phyloP scores from a whole-genome alignment of 2,329 filamentous ascomycete genomes.

The Graphilbum ipis-grandicollis region DNA sequence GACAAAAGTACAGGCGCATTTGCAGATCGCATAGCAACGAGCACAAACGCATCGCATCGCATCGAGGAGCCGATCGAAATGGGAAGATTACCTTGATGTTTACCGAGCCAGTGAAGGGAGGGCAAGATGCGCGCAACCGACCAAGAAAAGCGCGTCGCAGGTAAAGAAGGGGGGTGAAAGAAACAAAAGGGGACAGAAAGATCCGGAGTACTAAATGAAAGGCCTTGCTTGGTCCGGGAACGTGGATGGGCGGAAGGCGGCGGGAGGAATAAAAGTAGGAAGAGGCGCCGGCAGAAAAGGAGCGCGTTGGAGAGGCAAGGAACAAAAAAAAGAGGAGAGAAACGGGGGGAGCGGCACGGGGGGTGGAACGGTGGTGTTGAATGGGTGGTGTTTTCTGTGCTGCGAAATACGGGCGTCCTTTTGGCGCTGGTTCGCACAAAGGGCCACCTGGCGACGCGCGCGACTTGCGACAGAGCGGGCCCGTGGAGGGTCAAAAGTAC shows the following conservation, averaged over 20 bases:
- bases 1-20: neutral
- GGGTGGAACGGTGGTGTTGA: neutral
- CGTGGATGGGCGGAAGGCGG: neutral
- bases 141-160: neutral
- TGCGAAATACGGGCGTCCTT: neutral
- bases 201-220: too few relatives aligned
- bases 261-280: neutral
- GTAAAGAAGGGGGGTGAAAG: neutral
- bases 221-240: neutral
- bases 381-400: neutral
- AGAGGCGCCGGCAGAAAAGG: neutral
- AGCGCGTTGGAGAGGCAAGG: conserved; percentile 2
- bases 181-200: neutral
- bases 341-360: neutral
- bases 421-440: neutral
- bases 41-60: neutral
- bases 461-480: neutral
- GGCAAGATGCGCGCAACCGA: neutral
- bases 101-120: too few relatives aligned
- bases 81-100: too few relatives aligned
- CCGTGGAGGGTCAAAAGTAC: too few relatives aligned
- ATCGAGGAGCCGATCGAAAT: too few relatives aligned
- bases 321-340: conserved; percentile 2
- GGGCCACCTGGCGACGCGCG: neutral
- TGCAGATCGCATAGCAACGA: neutral